Evolutionary conservation across 2,329 filamentous ascomycete species (phyloP), one percentile per base, ranked within the genome.

Genomic region (Acrodontium crateriforme): DNA sequence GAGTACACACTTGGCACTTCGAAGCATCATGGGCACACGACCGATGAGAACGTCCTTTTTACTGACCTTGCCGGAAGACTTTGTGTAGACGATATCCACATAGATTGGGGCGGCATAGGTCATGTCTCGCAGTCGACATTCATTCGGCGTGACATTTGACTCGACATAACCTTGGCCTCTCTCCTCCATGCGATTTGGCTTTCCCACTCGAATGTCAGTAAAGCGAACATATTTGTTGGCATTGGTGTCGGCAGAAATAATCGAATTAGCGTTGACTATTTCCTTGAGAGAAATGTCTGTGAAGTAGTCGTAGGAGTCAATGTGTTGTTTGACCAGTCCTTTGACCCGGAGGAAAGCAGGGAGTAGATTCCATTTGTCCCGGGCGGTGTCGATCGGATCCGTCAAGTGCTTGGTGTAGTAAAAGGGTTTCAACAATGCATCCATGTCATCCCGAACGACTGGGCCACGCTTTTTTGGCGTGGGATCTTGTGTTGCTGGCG

Each of bases 261-360:
- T 78, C 26, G 78, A 75, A 53, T 94, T 95, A 28, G 87, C 81
- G 51, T 82, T 76, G 41, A 98, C 78, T 44, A 98, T 98, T 46
- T 94, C 85, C 59, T 93, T 93, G 54, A 98, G 75, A 52, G 95
- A 85, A 31, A 91, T 79, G 44, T 98, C 83, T 41, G 94, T 79
- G 46, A 98, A 95, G 59, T 89, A 93, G 59, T 98, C 94, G 67
- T 91, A 98, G 14, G 89, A 95, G 61, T 98, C 91, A 50, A 93
- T 87, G 55, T 94, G 85, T 63, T 95, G 87, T 56, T 94, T 94
- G 29, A 94, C 85, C 32, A 94, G 65, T 32, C 85, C 85, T 58
- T 98, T 98, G 46, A 94, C 85, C 56, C 94, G 94, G 34, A 98
- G 63, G 55, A 98, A 98, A n/a, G 89, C 89, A 1, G 89, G 91